These are phyloP conservation scores for Pyrenochaeta sp. DNA, from an alignment of 2,329 filamentous ascomycete genomes.

Conservation along the genomic window DNA sequence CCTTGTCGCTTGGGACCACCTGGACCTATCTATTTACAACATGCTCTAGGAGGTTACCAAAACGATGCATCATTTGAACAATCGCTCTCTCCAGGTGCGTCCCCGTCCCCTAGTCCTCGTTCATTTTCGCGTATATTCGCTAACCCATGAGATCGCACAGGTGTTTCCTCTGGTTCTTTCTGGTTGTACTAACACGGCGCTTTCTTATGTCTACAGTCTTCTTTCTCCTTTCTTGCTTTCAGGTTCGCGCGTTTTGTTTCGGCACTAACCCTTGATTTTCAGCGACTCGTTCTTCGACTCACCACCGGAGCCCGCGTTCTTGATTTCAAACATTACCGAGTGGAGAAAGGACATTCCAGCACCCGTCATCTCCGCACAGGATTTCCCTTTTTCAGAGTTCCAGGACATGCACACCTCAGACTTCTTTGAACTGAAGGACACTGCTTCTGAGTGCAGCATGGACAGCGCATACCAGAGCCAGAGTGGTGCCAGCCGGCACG, in stretches of 20 bases:
- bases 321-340: slow-evolving; percentile 50
- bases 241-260: slow-evolving; percentile 32
- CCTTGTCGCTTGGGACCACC: not conserved
- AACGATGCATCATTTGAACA: not conserved
- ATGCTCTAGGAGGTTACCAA: slow-evolving; percentile 4
- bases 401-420: slow-evolving; percentile 47
- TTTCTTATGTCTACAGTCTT: slow-evolving; percentile 37
- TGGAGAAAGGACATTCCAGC: slow-evolving; percentile 52
- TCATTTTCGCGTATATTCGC: slow-evolving; percentile 2
- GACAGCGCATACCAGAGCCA: slow-evolving; percentile 54
- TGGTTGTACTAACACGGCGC: slow-evolving; percentile 48
- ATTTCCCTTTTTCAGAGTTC: slow-evolving; percentile 47
- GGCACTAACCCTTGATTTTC: slow-evolving; percentile 47
- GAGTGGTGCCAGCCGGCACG: slow-evolving; percentile 46
- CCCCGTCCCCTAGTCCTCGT: not conserved
- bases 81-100: slow-evolving; percentile 27
- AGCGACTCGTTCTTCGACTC: slow-evolving; percentile 52
- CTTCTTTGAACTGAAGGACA: slow-evolving; percentile 47
- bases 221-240: slow-evolving; percentile 15
- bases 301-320: slow-evolving; percentile 44
- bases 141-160: slow-evolving; percentile 20
- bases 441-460: slow-evolving; percentile 53
- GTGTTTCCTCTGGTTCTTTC: slow-evolving; percentile 10
- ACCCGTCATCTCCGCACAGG: slow-evolving; percentile 41
- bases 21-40: not conserved